Percentiles rank a stretch among this genome's conserved stretches.
These are phyloP conservation scores for Mycena capillaripes DNA, from an alignment of 768 basidiomycete species.

Conservation along the genomic window DNA sequence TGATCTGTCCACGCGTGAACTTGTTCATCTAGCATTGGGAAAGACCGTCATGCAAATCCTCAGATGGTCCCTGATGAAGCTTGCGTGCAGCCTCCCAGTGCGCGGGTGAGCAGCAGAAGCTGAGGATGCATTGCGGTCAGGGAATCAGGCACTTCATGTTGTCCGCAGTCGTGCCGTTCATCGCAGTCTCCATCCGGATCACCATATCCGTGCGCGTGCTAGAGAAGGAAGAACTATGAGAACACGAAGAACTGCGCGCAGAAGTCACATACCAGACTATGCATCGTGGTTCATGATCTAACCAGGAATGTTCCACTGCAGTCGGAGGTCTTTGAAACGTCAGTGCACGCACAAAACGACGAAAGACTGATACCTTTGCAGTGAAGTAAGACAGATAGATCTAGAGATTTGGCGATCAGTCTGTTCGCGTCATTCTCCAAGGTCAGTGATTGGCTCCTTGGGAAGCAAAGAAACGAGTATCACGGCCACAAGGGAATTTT, in stretches of 20 bases:
- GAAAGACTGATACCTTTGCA: constrained; percentile 15
- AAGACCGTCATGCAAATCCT: constrained; percentile 14
- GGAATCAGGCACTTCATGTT: constrained; percentile 18
- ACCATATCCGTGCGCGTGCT: constrained; percentile 15
- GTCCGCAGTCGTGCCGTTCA: constrained; percentile 15
- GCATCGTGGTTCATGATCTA: constrained; percentile 12
- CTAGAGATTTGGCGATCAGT: background rate
- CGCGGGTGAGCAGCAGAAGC: constrained; percentile 15
- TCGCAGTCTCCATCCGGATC: constrained; percentile 14
- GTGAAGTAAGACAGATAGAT: background rate
- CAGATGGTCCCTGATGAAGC: constrained; percentile 21
- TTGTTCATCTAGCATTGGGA: constrained; percentile 24
- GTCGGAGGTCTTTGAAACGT: constrained; percentile 21
- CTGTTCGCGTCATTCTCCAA: constrained; percentile 5
- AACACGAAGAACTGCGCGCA: constrained; percentile 14
- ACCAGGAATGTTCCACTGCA: constrained; percentile 14
- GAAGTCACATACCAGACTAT: constrained; percentile 22
- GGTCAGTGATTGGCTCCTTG: constrained; percentile 16
- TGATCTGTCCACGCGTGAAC: constrained; percentile 18
- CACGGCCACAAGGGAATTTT: background rate
- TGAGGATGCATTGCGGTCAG: constrained; percentile 20
- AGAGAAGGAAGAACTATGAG: constrained; percentile 16
- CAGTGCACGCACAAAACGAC: constrained; percentile 10
- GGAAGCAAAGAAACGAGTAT: constrained; percentile 22
- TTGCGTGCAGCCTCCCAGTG: constrained; percentile 18